These are phyloP conservation scores for Beta corolliflora DNA, from an alignment of 179 eudicot genomes.

Conservation along the genomic window DNA sequence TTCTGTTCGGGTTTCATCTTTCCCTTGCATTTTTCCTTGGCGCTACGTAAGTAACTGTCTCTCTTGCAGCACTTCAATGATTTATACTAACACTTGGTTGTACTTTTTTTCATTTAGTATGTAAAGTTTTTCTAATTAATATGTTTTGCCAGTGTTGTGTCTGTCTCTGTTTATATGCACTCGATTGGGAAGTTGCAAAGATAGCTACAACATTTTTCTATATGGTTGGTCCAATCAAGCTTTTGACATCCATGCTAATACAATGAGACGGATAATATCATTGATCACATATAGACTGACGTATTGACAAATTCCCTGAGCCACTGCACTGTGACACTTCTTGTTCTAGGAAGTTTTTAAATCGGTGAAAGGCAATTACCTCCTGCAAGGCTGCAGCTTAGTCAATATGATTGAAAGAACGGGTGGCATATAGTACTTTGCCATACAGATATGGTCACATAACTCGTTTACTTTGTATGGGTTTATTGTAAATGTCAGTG, in stretches of 20 bases:
- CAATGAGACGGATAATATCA: neutral
- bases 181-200: conserved; percentile 63
- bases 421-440: neutral
- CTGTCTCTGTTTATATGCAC: conserved; percentile 86
- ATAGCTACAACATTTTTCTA: conserved; percentile 21
- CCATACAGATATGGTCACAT: neutral
- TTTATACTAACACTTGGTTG: neutral
- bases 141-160: conserved; percentile 68
- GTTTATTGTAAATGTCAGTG: neutral
- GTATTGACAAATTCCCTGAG: conserved; percentile 1
- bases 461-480: neutral
- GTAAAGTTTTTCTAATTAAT: neutral
- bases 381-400: no score
- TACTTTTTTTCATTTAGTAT: no score
- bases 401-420: neutral
- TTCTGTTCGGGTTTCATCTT: conserved; percentile 85
- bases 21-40: conserved; percentile 99
- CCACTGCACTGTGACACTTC: neutral
- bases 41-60: conserved; percentile 64
- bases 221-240: neutral
- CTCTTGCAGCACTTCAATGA: neutral
- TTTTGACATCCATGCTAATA: neutral
- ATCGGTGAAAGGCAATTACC: neutral
- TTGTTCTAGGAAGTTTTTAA: neutral
- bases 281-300: neutral